Evolutionary conservation across 495 filamentous ascomycete genomes (phyloP).

Genomic region (Aspergillus bertholletiae): DNA sequence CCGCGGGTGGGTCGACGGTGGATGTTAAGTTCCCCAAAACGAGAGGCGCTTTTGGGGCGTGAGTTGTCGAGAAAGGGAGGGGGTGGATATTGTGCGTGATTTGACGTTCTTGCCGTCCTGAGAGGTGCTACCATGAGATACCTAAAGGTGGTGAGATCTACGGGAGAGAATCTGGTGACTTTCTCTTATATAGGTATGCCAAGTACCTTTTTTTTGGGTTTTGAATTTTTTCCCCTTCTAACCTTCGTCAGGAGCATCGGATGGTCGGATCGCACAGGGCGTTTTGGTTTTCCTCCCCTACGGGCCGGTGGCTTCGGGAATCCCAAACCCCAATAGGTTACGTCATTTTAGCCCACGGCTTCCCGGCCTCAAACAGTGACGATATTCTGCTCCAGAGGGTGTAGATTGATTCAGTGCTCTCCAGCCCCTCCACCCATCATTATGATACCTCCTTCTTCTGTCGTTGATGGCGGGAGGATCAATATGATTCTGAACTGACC

Average conservation of each 20-base stretch:
- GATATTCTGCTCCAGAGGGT: conserved; percentile 1
- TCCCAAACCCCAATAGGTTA: conserved; percentile 4
- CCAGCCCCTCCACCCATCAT: too few relatives aligned
- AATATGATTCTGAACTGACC: background rate
- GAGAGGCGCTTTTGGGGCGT: conserved; percentile 5
- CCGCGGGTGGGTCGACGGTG: conserved; percentile 35
- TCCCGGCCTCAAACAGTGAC: conserved; percentile 4
- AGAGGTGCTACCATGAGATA: conserved; percentile 9
- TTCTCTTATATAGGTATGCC: background rate
- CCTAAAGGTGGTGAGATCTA: conserved; percentile 4
- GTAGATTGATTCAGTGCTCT: conserved; percentile 15
- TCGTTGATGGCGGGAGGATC: background rate
- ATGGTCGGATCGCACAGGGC: background rate
- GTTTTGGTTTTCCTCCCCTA: background rate
- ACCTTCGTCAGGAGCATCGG: background rate
- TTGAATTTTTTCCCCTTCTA: background rate
- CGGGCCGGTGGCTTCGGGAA: conserved; percentile 10
- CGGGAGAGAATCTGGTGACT: background rate
- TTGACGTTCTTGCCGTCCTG: background rate
- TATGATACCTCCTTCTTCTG: background rate
- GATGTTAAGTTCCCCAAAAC: conserved; percentile 31
- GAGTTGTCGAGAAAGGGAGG: conserved; percentile 18
- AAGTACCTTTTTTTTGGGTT: background rate
- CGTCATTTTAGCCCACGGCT: conserved; percentile 8
- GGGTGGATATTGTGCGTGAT: conserved; percentile 1